Percentiles rank a stretch among this genome's conserved stretches.
Evolutionary conservation across 2,329 filamentous ascomycete genomes (phyloP).

Genomic region (Anthostomella pinea): DNA sequence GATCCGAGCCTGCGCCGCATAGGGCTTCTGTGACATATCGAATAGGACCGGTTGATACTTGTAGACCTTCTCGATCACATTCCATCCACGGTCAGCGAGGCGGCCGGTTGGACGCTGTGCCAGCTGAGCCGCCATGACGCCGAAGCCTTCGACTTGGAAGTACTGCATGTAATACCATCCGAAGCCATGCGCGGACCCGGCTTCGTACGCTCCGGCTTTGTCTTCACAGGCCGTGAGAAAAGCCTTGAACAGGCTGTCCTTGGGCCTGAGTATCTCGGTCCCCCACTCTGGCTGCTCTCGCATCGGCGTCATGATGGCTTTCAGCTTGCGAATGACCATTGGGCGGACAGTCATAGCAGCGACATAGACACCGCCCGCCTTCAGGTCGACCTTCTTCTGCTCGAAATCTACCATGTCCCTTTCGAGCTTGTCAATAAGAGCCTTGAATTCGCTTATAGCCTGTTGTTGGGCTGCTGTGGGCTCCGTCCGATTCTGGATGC

Average conservation of each 20-base stretch:
- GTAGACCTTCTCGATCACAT: constrained; percentile 10
- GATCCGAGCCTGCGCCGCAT: constrained; percentile 9
- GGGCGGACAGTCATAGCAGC: constrained; percentile 14
- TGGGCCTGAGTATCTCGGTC: constrained; percentile 15
- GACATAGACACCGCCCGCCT: constrained; percentile 25
- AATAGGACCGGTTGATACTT: constrained; percentile 11
- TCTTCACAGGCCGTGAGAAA: constrained; percentile 10
- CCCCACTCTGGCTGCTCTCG: constrained; percentile 15
- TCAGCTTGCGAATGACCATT: constrained; percentile 14
- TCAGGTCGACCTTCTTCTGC: constrained; percentile 20
- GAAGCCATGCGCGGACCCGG: constrained; percentile 11
- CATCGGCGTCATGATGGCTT: constrained; percentile 11
- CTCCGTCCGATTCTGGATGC: constrained; percentile 2
- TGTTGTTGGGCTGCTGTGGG: background rate
- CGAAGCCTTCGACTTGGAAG: constrained; percentile 13
- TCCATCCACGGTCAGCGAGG: constrained; percentile 16
- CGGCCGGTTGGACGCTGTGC: constrained; percentile 12
- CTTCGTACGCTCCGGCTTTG: constrained; percentile 6
- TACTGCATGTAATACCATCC: constrained; percentile 14
- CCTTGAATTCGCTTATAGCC: constrained; percentile 9
- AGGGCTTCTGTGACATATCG: constrained; percentile 14
- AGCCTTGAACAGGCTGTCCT: constrained; percentile 17
- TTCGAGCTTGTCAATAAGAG: constrained; percentile 22
- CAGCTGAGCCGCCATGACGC: constrained; percentile 13
- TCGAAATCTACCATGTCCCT: constrained; percentile 20